phyloP scores from a whole-genome alignment of 805 yeast species.

The Brettanomyces bruxellensis region DNA sequence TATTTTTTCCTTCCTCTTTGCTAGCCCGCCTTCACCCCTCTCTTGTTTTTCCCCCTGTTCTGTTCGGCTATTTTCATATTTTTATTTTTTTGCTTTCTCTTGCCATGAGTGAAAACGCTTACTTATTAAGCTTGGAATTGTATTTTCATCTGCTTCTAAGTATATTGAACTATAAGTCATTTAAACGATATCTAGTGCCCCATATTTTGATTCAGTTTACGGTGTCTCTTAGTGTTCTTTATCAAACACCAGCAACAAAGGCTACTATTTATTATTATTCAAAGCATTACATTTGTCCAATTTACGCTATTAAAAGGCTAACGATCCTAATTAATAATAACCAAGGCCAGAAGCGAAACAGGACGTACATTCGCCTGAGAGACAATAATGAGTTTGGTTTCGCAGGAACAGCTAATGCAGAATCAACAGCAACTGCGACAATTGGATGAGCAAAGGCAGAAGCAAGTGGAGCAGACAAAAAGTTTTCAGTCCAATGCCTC shows the following conservation, averaged over 20 bases:
- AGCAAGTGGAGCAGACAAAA: conserved; percentile 34
- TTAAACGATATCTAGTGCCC: too few relatives aligned
- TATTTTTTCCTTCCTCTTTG: too few relatives aligned
- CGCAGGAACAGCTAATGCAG: conserved; percentile 36
- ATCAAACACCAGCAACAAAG: background rate
- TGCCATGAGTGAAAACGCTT: too few relatives aligned
- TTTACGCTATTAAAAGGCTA: background rate
- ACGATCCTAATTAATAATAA: background rate
- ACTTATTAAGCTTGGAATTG: too few relatives aligned
- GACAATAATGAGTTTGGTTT: conserved; percentile 23
- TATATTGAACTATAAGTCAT: too few relatives aligned
- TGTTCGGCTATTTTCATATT: too few relatives aligned
- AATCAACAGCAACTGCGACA: conserved; percentile 38
- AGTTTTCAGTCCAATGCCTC: conserved; percentile 27
- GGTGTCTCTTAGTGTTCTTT: too few relatives aligned
- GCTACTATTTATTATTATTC: background rate
- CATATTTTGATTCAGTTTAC: too few relatives aligned
- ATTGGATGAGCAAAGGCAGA: conserved; percentile 33
- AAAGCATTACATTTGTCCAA: background rate
- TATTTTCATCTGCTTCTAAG: too few relatives aligned
- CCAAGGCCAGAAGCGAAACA: background rate
- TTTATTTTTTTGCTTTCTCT: too few relatives aligned
- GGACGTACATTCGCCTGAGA: background rate
- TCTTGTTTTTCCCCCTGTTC: too few relatives aligned
- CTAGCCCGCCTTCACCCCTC: too few relatives aligned